A percentile compares a stretch with the other conserved stretches of the same genome.
phyloP scores from a whole-genome alignment of 1,284 basidiomycete genomes.

The Omphalotus olearius region DNA sequence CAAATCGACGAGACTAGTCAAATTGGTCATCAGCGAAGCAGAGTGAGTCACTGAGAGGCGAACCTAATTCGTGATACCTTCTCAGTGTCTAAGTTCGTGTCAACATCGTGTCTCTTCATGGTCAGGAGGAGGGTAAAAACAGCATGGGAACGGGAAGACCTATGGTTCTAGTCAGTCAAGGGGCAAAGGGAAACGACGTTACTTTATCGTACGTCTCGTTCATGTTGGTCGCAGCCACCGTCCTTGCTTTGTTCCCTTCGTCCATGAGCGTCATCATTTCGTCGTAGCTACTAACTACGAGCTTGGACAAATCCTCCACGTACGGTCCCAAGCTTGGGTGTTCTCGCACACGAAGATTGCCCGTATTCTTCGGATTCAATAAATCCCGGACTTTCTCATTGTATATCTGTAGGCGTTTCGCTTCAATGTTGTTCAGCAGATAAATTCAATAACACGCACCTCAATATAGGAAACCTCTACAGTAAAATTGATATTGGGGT shows the following conservation, averaged over 20 bases:
- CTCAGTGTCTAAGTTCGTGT: constrained; percentile 87
- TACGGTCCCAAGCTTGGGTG: constrained; percentile 95
- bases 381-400: constrained; percentile 98
- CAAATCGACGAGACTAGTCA: constrained; percentile 78
- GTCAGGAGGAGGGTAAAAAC: constrained; percentile 94
- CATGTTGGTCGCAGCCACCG: constrained; percentile 99
- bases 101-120: constrained; percentile 82
- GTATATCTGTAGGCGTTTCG: constrained; percentile 65
- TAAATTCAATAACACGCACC: constrained; percentile 32
- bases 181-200: constrained; percentile 4
- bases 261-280: constrained; percentile 99
- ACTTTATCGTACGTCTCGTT: constrained; percentile 81
- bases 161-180: constrained; percentile 23
- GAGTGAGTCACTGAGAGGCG: constrained; percentile 20
- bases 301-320: constrained; percentile 94
- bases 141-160: constrained; percentile 94
- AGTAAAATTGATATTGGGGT: constrained; percentile 75
- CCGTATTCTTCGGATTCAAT: constrained; percentile 95
- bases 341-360: constrained; percentile 94
- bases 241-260: constrained; percentile 97
- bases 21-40: not conserved
- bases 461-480: constrained; percentile 99
- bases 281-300: constrained; percentile 86
- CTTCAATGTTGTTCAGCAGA: constrained; percentile 6
- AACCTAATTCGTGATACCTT: constrained; percentile 95